These are phyloP conservation scores for Diaporthe sp. DNA, from an alignment of 2,329 filamentous ascomycete genomes.

Conservation along the genomic window DNA sequence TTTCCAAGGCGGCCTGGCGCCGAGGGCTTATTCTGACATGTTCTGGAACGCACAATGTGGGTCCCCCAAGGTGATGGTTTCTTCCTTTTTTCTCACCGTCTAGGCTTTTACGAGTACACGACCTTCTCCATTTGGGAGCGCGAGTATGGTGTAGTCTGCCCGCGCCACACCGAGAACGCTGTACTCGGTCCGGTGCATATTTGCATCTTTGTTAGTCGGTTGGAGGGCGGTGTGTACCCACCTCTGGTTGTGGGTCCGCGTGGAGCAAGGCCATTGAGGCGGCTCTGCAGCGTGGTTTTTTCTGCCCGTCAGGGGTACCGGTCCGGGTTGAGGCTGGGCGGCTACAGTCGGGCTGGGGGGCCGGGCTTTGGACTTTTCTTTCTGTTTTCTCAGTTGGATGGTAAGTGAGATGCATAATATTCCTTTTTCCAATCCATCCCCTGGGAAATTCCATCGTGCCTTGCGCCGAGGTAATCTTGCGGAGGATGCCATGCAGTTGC, in stretches of 20 bases:
- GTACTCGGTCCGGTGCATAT: conserved; percentile 31
- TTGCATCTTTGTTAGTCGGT: background rate
- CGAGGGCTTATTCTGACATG: conserved; percentile 10
- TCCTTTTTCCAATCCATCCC: background rate
- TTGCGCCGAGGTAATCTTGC: background rate
- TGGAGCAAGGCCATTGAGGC: background rate
- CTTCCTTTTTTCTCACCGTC: background rate
- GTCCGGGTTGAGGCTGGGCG: conserved; percentile 12
- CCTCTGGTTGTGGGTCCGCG: background rate
- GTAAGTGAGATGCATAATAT: background rate
- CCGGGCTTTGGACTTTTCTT: background rate
- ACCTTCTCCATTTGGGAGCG: background rate
- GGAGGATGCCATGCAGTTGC: background rate
- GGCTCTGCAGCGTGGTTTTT: background rate
- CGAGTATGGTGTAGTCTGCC: background rate
- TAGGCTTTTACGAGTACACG: background rate
- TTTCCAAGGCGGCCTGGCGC: background rate
- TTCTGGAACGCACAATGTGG: conserved; percentile 32
- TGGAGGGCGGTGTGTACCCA: background rate
- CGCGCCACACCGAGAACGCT: background rate
- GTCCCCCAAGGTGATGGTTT: background rate
- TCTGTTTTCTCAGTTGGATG: background rate
- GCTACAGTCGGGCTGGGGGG: conserved; percentile 9
- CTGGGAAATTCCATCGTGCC: background rate
- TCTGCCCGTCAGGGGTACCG: background rate